Base-by-base conservation (phyloP, 257 asterid genomes). In the Fraxinus pennsylvanica region DNA sequence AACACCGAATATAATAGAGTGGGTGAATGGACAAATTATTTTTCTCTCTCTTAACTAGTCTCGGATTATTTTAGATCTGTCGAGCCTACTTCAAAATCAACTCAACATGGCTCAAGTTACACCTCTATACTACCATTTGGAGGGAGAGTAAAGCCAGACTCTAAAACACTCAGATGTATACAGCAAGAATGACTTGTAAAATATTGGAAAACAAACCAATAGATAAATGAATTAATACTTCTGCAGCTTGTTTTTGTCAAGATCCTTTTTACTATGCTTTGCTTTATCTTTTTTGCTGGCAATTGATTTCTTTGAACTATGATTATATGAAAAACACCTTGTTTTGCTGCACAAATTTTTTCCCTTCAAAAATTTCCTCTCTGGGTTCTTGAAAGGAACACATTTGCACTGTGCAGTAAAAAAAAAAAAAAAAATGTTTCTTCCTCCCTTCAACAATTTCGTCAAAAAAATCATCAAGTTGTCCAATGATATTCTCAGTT, bases 401-500 rank as follows among this genome's bases (percentile, higher is more conserved):
- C 71, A 79, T 76, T 68, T 79, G 71, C 78, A 72, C 70, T 68
- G 72, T 74, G 74, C 79, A 77, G 74, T 35, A 75, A 77, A 81
- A 72, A 47, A 54, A 81, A 68, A 74, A 5, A 9, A n/a, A n/a
- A n/a, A n/a, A n/a, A n/a, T n/a, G 97, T 87, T 82, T 89, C 90
- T 93, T 93, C 89, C 98, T 92, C 59, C 93, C 98, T 85, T 94
- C 96, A 75, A 94, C 98, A 79, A 94, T 94, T 36, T 94, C 98
- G 85, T 94, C 98, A 76, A 94, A 94, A 87, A 94, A 92, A 84
- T 94, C 98, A 84, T 94, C 98, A 59, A 94, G 91, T 73, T 92
- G 97, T 7, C 91, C 94, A 76, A 91, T 75, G 21, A 92, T 87
- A 74, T 89, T 89, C 87, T 92, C 97, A 47, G 88, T 86, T 3